Conservation (phyloP, 768 basidiomycete genomes). For the Phaeolepiota aurea region DNA sequence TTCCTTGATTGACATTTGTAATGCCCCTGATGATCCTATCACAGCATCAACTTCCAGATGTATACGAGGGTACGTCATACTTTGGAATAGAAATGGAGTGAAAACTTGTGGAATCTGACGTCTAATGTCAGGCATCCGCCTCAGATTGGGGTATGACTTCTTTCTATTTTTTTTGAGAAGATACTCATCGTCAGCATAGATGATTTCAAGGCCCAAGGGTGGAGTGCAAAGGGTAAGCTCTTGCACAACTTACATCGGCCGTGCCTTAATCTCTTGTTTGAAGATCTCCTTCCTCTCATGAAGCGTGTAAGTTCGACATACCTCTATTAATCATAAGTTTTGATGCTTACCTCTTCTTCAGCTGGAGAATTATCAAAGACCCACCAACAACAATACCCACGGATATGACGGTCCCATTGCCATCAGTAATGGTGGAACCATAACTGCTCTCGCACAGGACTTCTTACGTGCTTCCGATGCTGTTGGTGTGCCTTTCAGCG, state of each 20-base stretch:
- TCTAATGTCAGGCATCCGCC: slow-evolving; percentile 43
- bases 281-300: slow-evolving; percentile 66
- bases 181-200: slow-evolving; percentile 29
- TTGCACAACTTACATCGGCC: no score
- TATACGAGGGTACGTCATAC: slow-evolving; percentile 52
- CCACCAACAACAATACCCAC: slow-evolving; percentile 55
- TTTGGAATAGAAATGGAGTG: not conserved
- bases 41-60: slow-evolving; percentile 73
- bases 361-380: slow-evolving; percentile 75
- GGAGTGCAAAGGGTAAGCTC: slow-evolving; percentile 49
- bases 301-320: slow-evolving; percentile 34
- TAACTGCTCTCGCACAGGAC: slow-evolving; percentile 58
- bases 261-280: slow-evolving; percentile 1
- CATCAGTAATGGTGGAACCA: slow-evolving; percentile 61
- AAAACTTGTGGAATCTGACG: slow-evolving; percentile 1
- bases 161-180: not conserved
- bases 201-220: slow-evolving; percentile 66
- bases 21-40: not conserved
- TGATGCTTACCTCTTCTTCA: slow-evolving; percentile 12
- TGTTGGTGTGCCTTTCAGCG: slow-evolving; percentile 56
- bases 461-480: slow-evolving; percentile 58
- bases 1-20: not conserved
- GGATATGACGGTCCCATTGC: slow-evolving; percentile 71
- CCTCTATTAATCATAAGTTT: not conserved
- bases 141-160: slow-evolving; percentile 52